Evolutionary conservation across 805 yeast species (phyloP).

Genomic region (Monosporozyma yasuniensis): DNA sequence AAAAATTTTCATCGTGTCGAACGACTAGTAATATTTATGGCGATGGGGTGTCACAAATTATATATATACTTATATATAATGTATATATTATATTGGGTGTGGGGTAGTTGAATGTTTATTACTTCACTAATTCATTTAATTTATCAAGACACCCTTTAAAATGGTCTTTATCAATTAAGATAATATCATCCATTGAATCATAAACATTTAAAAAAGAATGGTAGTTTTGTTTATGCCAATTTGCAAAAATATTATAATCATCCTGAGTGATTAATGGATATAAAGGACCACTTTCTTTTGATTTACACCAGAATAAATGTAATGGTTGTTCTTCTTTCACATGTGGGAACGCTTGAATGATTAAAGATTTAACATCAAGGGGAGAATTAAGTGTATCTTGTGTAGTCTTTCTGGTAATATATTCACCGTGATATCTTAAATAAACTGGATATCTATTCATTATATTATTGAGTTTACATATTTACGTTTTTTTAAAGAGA

Average conservation of each 20-base stretch:
- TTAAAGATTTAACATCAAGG: not conserved
- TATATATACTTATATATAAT: not conserved
- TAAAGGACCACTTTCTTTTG: not conserved
- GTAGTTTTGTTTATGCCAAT: not conserved
- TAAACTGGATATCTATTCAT: constrained; percentile 1
- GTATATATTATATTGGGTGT: no score
- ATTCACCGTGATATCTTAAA: not conserved
- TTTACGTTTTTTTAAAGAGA: no score
- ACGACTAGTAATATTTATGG: no score
- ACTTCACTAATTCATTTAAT: not conserved
- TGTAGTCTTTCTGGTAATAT: not conserved
- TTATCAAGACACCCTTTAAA: not conserved
- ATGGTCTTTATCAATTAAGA: constrained; percentile 1
- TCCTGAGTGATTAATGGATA: not conserved
- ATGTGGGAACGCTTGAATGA: constrained; percentile 1
- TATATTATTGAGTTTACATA: no score
- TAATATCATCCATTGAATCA: not conserved
- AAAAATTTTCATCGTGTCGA: constrained; percentile 2
- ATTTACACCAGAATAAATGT: not conserved
- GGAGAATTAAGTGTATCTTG: not conserved
- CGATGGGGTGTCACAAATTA: constrained; percentile 1
- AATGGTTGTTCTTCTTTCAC: not conserved
- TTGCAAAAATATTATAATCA: not conserved
- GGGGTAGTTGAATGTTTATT: not conserved
- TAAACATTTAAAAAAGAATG: not conserved